phyloP scores from a whole-genome alignment of 2,329 filamentous ascomycete species.

The Pseudogymnoascus pannorum region DNA sequence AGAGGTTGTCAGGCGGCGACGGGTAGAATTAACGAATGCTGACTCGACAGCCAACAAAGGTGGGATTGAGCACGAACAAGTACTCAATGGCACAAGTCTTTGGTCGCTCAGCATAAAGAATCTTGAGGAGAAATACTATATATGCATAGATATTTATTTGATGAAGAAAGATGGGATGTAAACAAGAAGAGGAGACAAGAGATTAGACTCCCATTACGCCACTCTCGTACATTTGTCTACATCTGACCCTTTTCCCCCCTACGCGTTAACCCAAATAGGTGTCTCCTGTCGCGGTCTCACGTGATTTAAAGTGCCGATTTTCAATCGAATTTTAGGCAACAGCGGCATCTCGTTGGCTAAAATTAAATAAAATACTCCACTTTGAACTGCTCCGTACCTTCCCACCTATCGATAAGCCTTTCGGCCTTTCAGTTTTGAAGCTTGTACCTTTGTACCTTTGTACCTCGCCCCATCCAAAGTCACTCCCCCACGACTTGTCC shows the following conservation, averaged over 20 bases:
- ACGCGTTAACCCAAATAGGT: slow-evolving; percentile 8
- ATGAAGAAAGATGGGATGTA: neutral
- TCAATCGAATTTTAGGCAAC: neutral
- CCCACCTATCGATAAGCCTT: slow-evolving; percentile 4
- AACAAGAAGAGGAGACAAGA: neutral
- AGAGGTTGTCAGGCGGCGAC: neutral
- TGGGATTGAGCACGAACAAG: neutral
- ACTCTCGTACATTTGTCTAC: neutral
- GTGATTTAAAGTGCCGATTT: neutral
- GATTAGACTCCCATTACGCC: neutral
- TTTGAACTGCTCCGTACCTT: neutral
- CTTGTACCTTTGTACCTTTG: slow-evolving; percentile 7
- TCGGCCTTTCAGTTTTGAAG: slow-evolving; percentile 1
- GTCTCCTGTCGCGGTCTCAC: neutral
- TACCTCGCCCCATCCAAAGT: neutral
- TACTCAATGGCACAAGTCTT: neutral
- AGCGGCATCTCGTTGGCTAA: neutral
- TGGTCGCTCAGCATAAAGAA: neutral
- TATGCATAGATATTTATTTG: neutral
- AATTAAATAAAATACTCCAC: neutral
- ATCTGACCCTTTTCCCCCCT: slow-evolving; percentile 2
- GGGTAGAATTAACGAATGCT: slow-evolving; percentile 7
- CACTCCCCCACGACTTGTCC: neutral
- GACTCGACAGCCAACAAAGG: slow-evolving; percentile 5
- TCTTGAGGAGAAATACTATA: neutral